A percentile compares a stretch with the other conserved stretches of the same genome.
phyloP scores from a whole-genome alignment of 495 filamentous ascomycete species.

The Aspergillus homomorphus region DNA sequence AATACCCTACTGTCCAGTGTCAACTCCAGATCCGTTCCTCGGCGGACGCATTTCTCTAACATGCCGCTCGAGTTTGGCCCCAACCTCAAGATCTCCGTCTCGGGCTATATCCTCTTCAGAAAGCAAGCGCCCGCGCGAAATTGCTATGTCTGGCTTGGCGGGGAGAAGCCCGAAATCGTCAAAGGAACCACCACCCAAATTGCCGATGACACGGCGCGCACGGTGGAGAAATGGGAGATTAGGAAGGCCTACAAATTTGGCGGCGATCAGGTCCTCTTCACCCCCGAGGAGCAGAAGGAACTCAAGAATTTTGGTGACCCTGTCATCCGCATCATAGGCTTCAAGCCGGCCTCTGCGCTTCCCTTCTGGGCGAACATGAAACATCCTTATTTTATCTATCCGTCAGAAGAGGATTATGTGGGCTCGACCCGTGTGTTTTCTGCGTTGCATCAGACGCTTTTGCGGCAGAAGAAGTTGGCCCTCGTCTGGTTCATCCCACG shows the following conservation, averaged over 20 bases:
- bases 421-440: constrained; percentile 92
- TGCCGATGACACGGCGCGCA: constrained; percentile 68
- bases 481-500: constrained; percentile 89
- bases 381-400: constrained; percentile 89
- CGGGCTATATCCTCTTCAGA: constrained; percentile 87
- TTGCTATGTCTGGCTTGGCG: constrained; percentile 81
- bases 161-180: constrained; percentile 78
- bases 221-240: constrained; percentile 76
- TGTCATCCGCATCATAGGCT: constrained; percentile 85
- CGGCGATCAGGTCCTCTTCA: constrained; percentile 83
- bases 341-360: constrained; percentile 75
- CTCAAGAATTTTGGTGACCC: constrained; percentile 78
- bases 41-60: constrained; percentile 80
- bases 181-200: constrained; percentile 67
- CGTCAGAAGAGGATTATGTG: constrained; percentile 82
- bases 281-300: constrained; percentile 70
- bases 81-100: constrained; percentile 80
- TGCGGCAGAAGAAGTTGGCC: constrained; percentile 71
- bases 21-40: constrained; percentile 85
- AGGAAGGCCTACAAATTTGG: constrained; percentile 96
- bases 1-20: constrained; percentile 83
- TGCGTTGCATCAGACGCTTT: constrained; percentile 82
- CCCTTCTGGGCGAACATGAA: constrained; percentile 83
- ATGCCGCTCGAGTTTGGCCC: constrained; percentile 84
- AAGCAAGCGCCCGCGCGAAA: constrained; percentile 73